phyloP scores from a whole-genome alignment of 2,329 filamentous ascomycete species.

The Dactylonectria macrodidyma region DNA sequence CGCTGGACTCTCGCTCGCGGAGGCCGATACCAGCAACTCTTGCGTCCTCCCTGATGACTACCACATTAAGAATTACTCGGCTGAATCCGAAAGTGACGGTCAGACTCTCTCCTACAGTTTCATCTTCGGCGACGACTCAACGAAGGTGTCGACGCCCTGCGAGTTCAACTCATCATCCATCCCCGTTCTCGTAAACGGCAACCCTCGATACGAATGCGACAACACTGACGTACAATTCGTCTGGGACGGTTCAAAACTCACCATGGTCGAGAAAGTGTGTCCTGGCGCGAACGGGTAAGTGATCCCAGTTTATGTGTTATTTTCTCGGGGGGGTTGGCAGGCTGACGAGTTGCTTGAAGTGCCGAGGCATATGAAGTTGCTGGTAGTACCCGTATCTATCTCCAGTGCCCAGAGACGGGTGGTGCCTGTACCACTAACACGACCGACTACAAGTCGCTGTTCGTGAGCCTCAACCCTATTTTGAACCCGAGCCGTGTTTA shows the following conservation, averaged over 20 bases:
- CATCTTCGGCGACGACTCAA: constrained; percentile 58
- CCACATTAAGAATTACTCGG: constrained; percentile 56
- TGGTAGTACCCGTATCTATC: constrained; percentile 45
- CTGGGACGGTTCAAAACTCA: constrained; percentile 53
- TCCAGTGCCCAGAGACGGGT: constrained; percentile 38
- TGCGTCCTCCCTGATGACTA: constrained; percentile 58
- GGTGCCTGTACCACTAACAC: constrained; percentile 48
- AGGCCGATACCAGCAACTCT: constrained; percentile 41
- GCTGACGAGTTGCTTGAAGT: constrained; percentile 37
- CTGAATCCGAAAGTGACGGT: constrained; percentile 53
- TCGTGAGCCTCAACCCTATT: constrained; percentile 51
- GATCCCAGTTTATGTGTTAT: background rate
- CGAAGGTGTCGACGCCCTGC: constrained; percentile 59
- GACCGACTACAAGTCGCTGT: constrained; percentile 48
- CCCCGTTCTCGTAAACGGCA: constrained; percentile 41
- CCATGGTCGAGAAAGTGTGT: constrained; percentile 63
- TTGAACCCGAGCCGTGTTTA: constrained; percentile 23
- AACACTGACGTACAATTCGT: constrained; percentile 60
- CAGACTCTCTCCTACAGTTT: constrained; percentile 56
- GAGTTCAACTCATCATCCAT: constrained; percentile 59
- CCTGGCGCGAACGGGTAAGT: constrained; percentile 55
- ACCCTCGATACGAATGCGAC: constrained; percentile 61
- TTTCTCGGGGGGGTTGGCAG: background rate
- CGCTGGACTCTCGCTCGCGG: constrained; percentile 43
- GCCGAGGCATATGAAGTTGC: constrained; percentile 49